These are phyloP conservation scores for Solanum pinnatisectum DNA, from an alignment of 257 asterid genomes.

Conservation along the genomic window DNA sequence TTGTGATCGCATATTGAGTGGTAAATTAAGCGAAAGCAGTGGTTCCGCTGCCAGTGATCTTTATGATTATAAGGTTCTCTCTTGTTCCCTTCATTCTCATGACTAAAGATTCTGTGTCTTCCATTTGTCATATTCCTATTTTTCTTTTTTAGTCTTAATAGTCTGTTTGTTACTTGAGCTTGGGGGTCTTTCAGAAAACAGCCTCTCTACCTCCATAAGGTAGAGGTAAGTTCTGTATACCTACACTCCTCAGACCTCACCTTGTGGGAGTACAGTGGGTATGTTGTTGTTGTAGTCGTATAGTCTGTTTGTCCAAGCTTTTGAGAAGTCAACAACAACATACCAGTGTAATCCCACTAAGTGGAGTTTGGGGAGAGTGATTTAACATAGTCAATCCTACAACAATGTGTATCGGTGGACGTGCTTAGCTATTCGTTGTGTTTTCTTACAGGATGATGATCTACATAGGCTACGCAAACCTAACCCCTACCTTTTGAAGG, in stretches of 20 bases:
- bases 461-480: conserved; percentile 23
- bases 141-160: background rate
- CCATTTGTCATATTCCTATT: background rate
- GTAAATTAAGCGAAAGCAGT: conserved; percentile 81
- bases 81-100: background rate
- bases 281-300: background rate
- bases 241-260: background rate
- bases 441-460: conserved; percentile 51
- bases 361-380: background rate
- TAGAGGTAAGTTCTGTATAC: background rate
- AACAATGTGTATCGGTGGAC: background rate
- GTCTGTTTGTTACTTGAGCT: background rate
- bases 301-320: background rate
- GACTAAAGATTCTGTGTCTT: background rate
- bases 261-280: background rate
- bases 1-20: conserved; percentile 72
- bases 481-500: background rate
- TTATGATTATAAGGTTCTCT: conserved; percentile 73
- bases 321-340: background rate
- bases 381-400: background rate
- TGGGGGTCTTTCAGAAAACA: background rate
- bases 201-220: background rate
- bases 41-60: conserved; percentile 87
- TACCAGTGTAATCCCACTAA: background rate
- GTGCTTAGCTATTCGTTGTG: conserved; percentile 1